Conservation (phyloP, 1,284 basidiomycete species). For the Anthracocystis walkeri region DNA sequence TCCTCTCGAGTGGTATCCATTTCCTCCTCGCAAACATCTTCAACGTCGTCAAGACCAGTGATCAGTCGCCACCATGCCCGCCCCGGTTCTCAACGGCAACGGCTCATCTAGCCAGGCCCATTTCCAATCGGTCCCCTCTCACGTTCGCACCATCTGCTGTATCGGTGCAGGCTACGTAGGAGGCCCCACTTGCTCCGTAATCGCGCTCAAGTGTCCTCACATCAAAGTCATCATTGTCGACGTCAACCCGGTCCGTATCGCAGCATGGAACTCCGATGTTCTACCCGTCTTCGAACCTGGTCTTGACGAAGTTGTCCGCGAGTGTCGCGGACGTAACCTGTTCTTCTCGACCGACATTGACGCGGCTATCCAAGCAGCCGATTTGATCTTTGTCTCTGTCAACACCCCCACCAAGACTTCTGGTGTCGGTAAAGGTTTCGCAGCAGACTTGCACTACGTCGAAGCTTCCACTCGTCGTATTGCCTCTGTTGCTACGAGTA, state of each 20-base stretch:
- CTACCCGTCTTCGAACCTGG: slow-evolving; percentile 97
- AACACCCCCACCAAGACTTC: slow-evolving; percentile 99
- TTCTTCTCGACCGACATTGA: slow-evolving; percentile 98
- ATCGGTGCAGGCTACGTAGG: slow-evolving; percentile 95
- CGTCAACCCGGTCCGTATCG: slow-evolving; percentile 91
- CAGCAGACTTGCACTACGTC: slow-evolving; percentile 81
- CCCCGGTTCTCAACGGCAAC: slow-evolving; percentile 14
- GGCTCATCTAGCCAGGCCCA: slow-evolving; percentile 31
- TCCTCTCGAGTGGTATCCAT: background rate
- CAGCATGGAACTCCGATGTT: slow-evolving; percentile 86
- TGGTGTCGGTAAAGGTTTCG: slow-evolving; percentile 95
- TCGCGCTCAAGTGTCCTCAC: slow-evolving; percentile 93
- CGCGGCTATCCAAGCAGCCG: slow-evolving; percentile 89
- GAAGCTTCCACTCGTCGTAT: slow-evolving; percentile 96
- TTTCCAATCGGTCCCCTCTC: slow-evolving; percentile 40
- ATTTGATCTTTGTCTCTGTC: slow-evolving; percentile 80
- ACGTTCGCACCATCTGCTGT: slow-evolving; percentile 69
- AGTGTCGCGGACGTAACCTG: slow-evolving; percentile 90
- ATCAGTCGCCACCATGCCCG: slow-evolving; percentile 13
- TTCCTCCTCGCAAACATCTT: background rate
- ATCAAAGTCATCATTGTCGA: slow-evolving; percentile 97
- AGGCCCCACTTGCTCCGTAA: slow-evolving; percentile 84
- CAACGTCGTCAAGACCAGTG: too few species aligned
- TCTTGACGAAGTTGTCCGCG: slow-evolving; percentile 89
- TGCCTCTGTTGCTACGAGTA: slow-evolving; percentile 86